Conservation (phyloP, 306 rosid species). For the Lathyrus tuberosus region DNA sequence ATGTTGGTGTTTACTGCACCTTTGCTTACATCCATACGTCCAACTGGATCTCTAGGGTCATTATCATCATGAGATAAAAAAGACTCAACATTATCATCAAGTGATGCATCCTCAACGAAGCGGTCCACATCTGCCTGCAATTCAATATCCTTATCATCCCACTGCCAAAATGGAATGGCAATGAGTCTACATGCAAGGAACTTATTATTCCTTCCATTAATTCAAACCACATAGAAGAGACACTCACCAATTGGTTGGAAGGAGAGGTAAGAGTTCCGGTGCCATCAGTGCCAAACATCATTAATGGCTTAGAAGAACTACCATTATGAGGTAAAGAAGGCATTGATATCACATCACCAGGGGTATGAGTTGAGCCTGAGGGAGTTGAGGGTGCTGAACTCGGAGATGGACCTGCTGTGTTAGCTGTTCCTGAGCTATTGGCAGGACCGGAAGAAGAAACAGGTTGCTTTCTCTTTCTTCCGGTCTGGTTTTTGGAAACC, state of each 20-base stretch:
- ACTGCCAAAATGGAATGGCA: conserved; percentile 94
- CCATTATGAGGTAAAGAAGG: conserved; percentile 91
- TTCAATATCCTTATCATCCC: conserved; percentile 97
- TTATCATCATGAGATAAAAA: conserved; percentile 97
- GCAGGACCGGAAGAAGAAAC: conserved; percentile 99
- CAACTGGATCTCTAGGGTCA: conserved; percentile 91
- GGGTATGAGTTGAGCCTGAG: conserved; percentile 76
- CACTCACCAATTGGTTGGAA: conserved; percentile 92
- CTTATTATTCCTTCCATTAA: conserved; percentile 52
- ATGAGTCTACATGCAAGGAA: conserved; percentile 80
- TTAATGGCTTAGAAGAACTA: conserved; percentile 84
- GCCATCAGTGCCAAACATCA: conserved; percentile 84
- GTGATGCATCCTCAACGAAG: conserved; percentile 94
- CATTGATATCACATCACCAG: conserved; percentile 94
- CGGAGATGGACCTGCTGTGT: conserved; percentile 97
- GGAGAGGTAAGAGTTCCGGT: conserved; percentile 90
- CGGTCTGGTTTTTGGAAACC: conserved; percentile 95
- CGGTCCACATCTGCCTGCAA: conserved; percentile 99
- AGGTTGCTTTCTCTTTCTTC: conserved; percentile 98
- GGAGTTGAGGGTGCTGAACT: conserved; percentile 99
- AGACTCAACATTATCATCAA: conserved; percentile 97
- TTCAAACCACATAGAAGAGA: conserved; percentile 38
- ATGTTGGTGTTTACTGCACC: conserved; percentile 58
- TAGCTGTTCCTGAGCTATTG: conserved; percentile 97
- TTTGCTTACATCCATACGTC: conserved; percentile 97